Conservation (phyloP, 129 eudicot species). For the Chrysanthemum seticuspe region DNA sequence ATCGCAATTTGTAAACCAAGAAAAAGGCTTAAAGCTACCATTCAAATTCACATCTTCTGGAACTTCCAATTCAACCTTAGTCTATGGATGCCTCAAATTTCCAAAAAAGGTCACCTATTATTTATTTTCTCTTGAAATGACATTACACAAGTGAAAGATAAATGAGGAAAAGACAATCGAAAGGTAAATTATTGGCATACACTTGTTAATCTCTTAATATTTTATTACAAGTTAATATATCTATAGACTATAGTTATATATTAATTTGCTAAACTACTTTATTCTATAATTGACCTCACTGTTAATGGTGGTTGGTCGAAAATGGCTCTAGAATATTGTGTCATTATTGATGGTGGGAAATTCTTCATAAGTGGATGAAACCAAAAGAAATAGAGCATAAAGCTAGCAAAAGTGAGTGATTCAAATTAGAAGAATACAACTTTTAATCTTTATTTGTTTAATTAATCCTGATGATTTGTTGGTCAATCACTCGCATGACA, state of each 20-base stretch:
- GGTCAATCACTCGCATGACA: no score
- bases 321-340: constrained; percentile 15
- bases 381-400: constrained; percentile 14
- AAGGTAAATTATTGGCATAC: no score
- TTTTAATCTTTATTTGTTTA: not conserved
- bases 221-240: no score
- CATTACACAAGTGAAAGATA: no score
- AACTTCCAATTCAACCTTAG: not conserved
- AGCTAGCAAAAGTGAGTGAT: constrained; percentile 6
- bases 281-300: not conserved
- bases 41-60: not conserved
- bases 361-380: constrained; percentile 7
- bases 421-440: not conserved
- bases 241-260: no score
- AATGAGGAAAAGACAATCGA: no score
- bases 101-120: no score
- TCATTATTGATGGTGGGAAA: constrained; percentile 20
- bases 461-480: no score
- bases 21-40: not conserved
- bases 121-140: no score
- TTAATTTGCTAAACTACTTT: not conserved
- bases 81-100: no score
- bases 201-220: no score
- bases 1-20: constrained; percentile 6
- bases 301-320: constrained; percentile 4